A percentile compares a stretch with the other conserved stretches of the same genome.
These are phyloP conservation scores for Penicillium sclerotigenum DNA, from an alignment of 2,329 filamentous ascomycete genomes.

Conservation along the genomic window DNA sequence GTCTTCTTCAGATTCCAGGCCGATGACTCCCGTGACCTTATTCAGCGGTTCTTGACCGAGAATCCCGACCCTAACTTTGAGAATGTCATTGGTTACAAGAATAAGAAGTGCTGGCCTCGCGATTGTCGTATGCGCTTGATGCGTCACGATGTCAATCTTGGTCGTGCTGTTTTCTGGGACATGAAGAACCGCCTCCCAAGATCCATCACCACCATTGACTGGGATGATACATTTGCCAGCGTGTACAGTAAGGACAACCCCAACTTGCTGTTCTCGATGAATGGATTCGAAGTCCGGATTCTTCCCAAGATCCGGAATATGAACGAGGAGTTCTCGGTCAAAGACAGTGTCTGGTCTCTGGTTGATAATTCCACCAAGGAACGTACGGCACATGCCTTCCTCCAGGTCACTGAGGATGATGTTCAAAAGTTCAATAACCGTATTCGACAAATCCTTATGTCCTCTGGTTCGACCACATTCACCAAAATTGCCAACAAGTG, in stretches of 20 bases:
- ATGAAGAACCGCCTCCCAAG: constrained; percentile 93
- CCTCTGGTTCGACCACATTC: constrained; percentile 97
- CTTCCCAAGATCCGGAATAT: constrained; percentile 91
- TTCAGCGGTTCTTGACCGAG: constrained; percentile 95
- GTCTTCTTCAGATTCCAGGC: constrained; percentile 92
- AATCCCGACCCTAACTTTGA: constrained; percentile 99
- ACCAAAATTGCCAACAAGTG: constrained; percentile 99
- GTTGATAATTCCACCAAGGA: constrained; percentile 97
- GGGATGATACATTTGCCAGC: constrained; percentile 97
- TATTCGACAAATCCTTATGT: constrained; percentile 98
- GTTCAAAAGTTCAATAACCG: constrained; percentile 99
- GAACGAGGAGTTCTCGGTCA: constrained; percentile 94
- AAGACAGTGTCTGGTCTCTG: constrained; percentile 97
- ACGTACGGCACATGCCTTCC: constrained; percentile 92
- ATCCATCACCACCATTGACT: constrained; percentile 95
- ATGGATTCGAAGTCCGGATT: constrained; percentile 93
- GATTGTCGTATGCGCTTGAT: constrained; percentile 97
- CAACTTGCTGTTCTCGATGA: constrained; percentile 96
- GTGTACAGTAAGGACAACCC: constrained; percentile 98
- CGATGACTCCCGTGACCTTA: constrained; percentile 91
- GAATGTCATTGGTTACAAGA: constrained; percentile 97
- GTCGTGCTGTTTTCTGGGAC: constrained; percentile 97
- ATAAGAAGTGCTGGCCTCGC: constrained; percentile 99
- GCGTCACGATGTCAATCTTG: constrained; percentile 97
- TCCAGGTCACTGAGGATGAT: constrained; percentile 96